phyloP scores from a whole-genome alignment of 2,329 filamentous ascomycete genomes.

The Ascochyta pisi region DNA sequence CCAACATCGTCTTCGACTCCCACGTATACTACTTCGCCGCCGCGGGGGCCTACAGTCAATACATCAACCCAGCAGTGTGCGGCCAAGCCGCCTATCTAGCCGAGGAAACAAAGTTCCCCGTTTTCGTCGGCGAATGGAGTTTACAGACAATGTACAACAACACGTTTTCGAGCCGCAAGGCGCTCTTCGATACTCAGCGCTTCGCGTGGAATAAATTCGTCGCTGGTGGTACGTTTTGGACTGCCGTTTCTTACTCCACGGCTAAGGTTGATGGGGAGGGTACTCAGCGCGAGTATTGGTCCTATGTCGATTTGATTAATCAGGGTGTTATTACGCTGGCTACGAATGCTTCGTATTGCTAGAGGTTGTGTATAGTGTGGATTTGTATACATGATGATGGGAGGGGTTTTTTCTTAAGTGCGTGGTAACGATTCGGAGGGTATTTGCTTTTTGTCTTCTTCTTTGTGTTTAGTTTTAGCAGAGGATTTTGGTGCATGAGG shows the following conservation, averaged over 20 bases:
- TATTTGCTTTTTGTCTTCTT: no score
- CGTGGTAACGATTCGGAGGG: no score
- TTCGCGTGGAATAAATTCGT: constrained; percentile 16
- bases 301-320: constrained; percentile 15
- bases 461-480: no score
- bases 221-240: constrained; percentile 11
- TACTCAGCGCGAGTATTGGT: constrained; percentile 19
- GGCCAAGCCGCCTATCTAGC: neutral
- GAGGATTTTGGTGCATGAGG: no score
- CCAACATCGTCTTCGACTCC: constrained; percentile 14
- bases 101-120: constrained; percentile 8
- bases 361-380: neutral
- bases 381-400: no score
- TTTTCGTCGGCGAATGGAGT: constrained; percentile 18
- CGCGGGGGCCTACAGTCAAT: constrained; percentile 1
- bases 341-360: constrained; percentile 11
- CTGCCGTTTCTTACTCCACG: neutral
- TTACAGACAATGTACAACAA: constrained; percentile 19
- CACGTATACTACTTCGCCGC: constrained; percentile 14
- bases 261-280: constrained; percentile 16
- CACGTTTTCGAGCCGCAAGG: constrained; percentile 2
- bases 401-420: no score
- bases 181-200: constrained; percentile 8
- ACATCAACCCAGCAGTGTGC: constrained; percentile 5
- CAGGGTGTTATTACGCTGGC: constrained; percentile 11